Base-by-base conservation (phyloP, 2,329 filamentous ascomycete genomes). In the Claviceps spartinae region DNA sequence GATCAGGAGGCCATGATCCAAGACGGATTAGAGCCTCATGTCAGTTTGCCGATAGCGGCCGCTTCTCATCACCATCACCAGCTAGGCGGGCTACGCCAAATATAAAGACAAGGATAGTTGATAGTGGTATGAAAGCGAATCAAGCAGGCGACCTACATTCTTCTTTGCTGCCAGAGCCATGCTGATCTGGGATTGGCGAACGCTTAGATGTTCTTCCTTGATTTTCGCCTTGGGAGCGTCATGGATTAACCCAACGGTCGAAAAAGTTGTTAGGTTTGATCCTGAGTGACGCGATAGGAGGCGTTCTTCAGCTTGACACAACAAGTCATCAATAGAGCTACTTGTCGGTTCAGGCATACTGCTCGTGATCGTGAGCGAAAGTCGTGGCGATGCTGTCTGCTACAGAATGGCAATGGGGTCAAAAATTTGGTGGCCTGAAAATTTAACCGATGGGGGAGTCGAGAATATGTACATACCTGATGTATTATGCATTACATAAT, bases 1-100 rank as follows among this genome's bases (percentile, higher is more conserved):
- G 69, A 70, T 67, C 80, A 81, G 78, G 78, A 83, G 80, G 59
- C 57, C 55, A 58, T 65, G 59, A 64, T 66, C 67, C 69, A 70
- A 68, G 66, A 69, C 66, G 65, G 63, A 67, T 60, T 55, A 60
- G 62, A 59, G 61, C 63, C 61, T 66, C 62, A 62, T 63, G 66
- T 70, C 68, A 70, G 62, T 52, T 56, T 59, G 62, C 62, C 63
- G 56, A 61, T 57, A 64, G 59, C 59, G 64, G 64, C 64, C 62
- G 60, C 55, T 64, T 68, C 61, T 72, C 70, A 72, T 72, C 70
- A 70, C 58, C 52, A 57, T 55, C 55, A 53, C 47, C n/a, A 46
- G 2, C 13, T 8, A 13, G 13, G 5, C 24, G 26, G 16, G 13
- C 20, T 26, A 45, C 26, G 16, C 14, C 4, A 45, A 7, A n/a